Base-by-base conservation (phyloP, 2,329 filamentous ascomycete species). In the Talaromyces sp. region DNA sequence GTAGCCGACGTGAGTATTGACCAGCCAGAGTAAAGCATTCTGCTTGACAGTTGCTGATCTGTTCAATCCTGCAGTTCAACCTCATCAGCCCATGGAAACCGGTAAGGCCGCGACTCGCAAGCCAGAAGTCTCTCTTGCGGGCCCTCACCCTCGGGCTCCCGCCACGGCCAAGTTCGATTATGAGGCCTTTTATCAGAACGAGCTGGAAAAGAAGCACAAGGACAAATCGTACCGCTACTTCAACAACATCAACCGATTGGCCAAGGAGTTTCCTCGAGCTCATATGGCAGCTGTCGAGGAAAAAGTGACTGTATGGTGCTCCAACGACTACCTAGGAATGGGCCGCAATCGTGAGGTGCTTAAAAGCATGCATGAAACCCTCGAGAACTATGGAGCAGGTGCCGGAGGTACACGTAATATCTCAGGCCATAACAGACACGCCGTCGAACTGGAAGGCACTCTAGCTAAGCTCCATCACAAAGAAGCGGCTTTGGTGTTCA, bases 191-290 rank as follows among this genome's bases (percentile, higher is more conserved):
- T 99, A 97, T 78, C 78, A 87, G 64, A 79, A 79, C 61, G 93
- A 99, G 75, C 78, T 99, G 65, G 91, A 97, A 67, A 97, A 97
- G 84, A 99, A 99, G 80, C 94, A 96, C 83, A 92, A 96, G 82
- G 94, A 99, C 82, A 97, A 97, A 80, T 97, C 92, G 54, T 99
- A 99, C 80, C 90, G 94, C 70, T 97, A 97, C 80, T 99, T 99
- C 81, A 99, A 99, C 83, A 99, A 99, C 81, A 99, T 99, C 85
- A 99, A 99, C 72, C 91, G 94, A 36, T 82, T 99, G 61, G 94
- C 94, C 64, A 90, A 94, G 78, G 91, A 97, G 64, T 99, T 99
- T 63, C 94, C 94, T 31, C 89, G 89, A 63, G 94, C 94, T 46
- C 94, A 99, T 75, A 96, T 95, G 82, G 83, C 89, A 15, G 85